Base-by-base conservation (phyloP, 2,329 filamentous ascomycete genomes). In the Paecilomyces variotii region DNA sequence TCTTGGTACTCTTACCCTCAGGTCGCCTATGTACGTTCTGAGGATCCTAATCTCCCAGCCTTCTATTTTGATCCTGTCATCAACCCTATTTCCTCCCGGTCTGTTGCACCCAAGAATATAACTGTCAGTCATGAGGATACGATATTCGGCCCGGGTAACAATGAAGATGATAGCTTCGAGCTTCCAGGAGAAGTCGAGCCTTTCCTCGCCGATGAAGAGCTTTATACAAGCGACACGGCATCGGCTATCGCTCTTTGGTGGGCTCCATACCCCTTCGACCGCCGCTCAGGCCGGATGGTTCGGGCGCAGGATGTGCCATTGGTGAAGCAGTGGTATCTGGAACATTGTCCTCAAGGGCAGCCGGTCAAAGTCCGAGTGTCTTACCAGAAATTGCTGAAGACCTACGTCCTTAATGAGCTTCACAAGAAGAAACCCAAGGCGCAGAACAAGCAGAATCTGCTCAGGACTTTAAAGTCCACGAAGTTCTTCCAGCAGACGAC, bases 401-500 rank as follows among this genome's bases (percentile, higher is more conserved):
- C 90, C 2, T 99, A 87, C 66, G 94, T 99, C 19, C 82, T 99
- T 64, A 99, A 99, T 66, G 93, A 97, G 76, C 81, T 99, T 53
- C 95, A 99, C 76, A 95, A 93, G 79, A 95, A 92, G 77, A 90
- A 89, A 64, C 91, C 93, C 5, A 97, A 99, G 80, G 90, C 94
- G 3, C 87, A 96, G 65, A 96, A 92, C 78, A 96, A 93, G 72
- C 94, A 99, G 70, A 91, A 95, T 68, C 77, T 99, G 59, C 84
- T 97, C 72, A 86, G 86, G 67, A 95, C 91, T 7, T 77, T 99
- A 64, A 97, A 97, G 76, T 87, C 91, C 65, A 99, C 94, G 54
- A 99, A 99, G 71, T 99, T 99, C 79, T 99, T 99, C 82, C 95
- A 99, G 76, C 94, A 97, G 76, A 99, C 94, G 2, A 96, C 91